Evolutionary conservation across 805 yeast genomes (phyloP).

Genomic region (Wickerhamiella occidentalis): DNA sequence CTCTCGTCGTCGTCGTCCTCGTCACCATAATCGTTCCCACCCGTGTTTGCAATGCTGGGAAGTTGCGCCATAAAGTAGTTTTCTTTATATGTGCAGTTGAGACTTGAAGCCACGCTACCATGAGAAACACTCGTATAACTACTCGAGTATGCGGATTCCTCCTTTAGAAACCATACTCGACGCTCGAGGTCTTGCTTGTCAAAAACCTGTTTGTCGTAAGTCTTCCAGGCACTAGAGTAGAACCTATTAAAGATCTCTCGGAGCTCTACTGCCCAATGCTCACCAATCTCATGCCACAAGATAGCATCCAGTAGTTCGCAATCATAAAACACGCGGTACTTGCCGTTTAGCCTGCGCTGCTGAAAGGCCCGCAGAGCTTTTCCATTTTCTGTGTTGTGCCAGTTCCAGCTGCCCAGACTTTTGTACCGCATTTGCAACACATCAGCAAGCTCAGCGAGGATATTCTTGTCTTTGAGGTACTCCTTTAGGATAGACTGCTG

Average conservation of each 20-base stretch:
- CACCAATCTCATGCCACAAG: neutral
- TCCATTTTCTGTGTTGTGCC: neutral
- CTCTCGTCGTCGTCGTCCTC: neutral
- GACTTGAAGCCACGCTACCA: neutral
- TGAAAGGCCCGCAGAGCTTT: neutral
- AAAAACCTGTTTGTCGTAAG: neutral
- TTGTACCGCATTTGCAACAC: neutral
- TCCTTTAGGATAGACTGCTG: neutral
- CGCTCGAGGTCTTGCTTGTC: neutral
- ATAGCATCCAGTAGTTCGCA: constrained; percentile 1
- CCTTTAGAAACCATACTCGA: neutral
- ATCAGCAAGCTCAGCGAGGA: neutral
- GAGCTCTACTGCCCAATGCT: neutral
- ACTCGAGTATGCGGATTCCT: no score
- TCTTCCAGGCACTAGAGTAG: neutral
- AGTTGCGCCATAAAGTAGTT: neutral
- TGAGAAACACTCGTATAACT: no score
- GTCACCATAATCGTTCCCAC: neutral
- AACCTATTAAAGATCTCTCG: neutral
- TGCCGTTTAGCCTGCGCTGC: constrained; percentile 10
- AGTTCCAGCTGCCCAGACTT: neutral
- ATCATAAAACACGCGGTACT: constrained; percentile 4
- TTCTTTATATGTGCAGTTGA: neutral
- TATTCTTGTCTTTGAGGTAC: neutral
- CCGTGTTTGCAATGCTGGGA: no score